Evolutionary conservation across 164 flowering plant species (phyloP).

Genomic region (Vitis labrusca): DNA sequence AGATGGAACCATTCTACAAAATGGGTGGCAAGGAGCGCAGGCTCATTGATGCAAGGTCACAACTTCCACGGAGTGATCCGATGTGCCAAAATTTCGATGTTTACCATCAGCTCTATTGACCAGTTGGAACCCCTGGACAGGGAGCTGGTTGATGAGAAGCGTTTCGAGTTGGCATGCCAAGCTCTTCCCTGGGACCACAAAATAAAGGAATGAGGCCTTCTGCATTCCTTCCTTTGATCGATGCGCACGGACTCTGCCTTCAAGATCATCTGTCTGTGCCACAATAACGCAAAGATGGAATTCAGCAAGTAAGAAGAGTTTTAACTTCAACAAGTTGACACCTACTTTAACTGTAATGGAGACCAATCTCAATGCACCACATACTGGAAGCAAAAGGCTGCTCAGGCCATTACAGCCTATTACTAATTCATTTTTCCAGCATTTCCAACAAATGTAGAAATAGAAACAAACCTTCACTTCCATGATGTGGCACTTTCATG

Average conservation of each 20-base stretch:
- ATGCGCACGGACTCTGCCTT: conserved; percentile 76
- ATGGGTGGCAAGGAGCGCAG: not conserved
- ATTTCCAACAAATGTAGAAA: not conserved
- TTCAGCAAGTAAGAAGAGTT: not conserved
- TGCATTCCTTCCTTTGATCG: conserved; percentile 79
- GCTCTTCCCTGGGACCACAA: conserved; percentile 85
- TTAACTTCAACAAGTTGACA: not conserved
- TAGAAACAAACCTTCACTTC: not conserved
- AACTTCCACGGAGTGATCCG: conserved; percentile 32
- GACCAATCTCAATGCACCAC: not conserved
- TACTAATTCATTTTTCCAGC: no score
- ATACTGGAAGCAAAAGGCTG: not conserved
- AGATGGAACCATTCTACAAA: not conserved
- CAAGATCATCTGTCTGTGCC: conserved; percentile 86
- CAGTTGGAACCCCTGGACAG: conserved; percentile 62
- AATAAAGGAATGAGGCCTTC: conserved; percentile 58
- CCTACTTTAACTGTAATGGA: not conserved
- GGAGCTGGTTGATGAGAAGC: conserved; percentile 85
- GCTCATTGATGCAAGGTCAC: conserved; percentile 28
- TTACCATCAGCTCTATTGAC: conserved; percentile 86
- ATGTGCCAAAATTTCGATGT: conserved; percentile 86
- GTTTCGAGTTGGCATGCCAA: conserved; percentile 89
- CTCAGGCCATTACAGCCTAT: not conserved
- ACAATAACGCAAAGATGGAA: not conserved
- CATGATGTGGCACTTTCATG: not conserved